Conservation (phyloP, 306 rosid species). For the Boehmeria nivea region DNA sequence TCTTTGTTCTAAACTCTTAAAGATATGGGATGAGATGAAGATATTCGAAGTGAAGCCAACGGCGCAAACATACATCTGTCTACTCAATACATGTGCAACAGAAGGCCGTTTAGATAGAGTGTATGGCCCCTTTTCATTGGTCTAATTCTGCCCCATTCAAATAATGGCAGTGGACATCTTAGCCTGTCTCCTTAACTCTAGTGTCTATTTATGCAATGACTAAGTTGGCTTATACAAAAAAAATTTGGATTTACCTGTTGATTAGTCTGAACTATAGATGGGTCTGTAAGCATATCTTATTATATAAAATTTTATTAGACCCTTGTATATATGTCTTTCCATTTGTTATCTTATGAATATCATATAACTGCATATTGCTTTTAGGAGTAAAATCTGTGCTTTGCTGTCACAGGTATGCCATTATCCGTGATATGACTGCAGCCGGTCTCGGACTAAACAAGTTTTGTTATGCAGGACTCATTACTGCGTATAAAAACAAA, state of each 20-base stretch:
- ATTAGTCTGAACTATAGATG: background rate
- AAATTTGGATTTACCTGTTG: too few species aligned
- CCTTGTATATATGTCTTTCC: too few species aligned
- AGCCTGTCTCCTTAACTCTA: too few species aligned
- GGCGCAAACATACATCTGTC: constrained; percentile 73
- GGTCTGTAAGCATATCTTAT: background rate
- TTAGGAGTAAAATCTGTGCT: constrained; percentile 6
- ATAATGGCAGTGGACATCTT: too few species aligned
- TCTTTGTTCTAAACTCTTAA: constrained; percentile 12
- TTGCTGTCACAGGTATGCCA: constrained; percentile 58
- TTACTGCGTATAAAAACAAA: constrained; percentile 69
- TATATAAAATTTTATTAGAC: background rate
- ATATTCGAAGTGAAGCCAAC: constrained; percentile 66
- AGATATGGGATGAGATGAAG: constrained; percentile 95
- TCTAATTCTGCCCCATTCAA: too few species aligned
- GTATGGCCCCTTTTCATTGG: constrained; percentile 41
- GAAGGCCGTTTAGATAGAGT: constrained; percentile 75
- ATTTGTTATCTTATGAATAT: too few species aligned
- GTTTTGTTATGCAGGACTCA: constrained; percentile 87
- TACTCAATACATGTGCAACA: constrained; percentile 87
- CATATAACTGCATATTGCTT: constrained; percentile 16
- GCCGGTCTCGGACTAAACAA: constrained; percentile 94
- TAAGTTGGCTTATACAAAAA: background rate
- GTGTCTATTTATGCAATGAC: background rate
- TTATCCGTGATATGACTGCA: constrained; percentile 94